A percentile compares a stretch with the other conserved stretches of the same genome.
phyloP scores from a whole-genome alignment of 2,329 filamentous ascomycete species.

The Didymella pinodella region DNA sequence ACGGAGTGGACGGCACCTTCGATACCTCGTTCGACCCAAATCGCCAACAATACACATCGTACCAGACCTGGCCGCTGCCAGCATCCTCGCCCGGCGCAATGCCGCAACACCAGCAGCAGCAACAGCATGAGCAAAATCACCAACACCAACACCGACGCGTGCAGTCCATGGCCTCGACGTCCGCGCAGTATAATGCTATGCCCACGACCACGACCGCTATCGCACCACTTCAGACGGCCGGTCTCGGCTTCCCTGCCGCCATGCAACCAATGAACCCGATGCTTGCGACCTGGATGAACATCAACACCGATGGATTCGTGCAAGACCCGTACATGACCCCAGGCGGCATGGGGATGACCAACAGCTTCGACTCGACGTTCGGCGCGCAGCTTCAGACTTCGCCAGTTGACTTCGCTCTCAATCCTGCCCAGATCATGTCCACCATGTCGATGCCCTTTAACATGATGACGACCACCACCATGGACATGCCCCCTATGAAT shows the following conservation, averaged over 20 bases:
- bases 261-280: slow-evolving; percentile 48
- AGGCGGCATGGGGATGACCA: slow-evolving; percentile 43
- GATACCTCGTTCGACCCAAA: slow-evolving; percentile 50
- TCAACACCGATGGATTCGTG: slow-evolving; percentile 45
- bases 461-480: slow-evolving; percentile 53
- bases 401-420: slow-evolving; percentile 57
- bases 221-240: slow-evolving; percentile 46
- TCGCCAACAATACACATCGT: slow-evolving; percentile 42
- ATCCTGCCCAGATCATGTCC: slow-evolving; percentile 52
- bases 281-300: slow-evolving; percentile 56
- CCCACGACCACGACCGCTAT: slow-evolving; percentile 38
- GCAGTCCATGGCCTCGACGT: slow-evolving; percentile 40
- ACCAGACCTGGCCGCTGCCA: slow-evolving; percentile 51
- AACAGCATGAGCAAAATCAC: slow-evolving; percentile 30
- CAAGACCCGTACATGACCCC: slow-evolving; percentile 36
- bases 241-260: slow-evolving; percentile 44
- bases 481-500: slow-evolving; percentile 51
- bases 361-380: slow-evolving; percentile 52
- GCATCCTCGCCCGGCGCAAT: slow-evolving; percentile 48
- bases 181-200: slow-evolving; percentile 30
- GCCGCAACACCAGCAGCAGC: slow-evolving; percentile 38
- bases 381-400: slow-evolving; percentile 55
- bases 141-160: slow-evolving; percentile 40
- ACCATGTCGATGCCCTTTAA: slow-evolving; percentile 54
- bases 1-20: slow-evolving; percentile 51